These are phyloP conservation scores for Nadsonia commutata DNA, from an alignment of 1,139 yeast genomes.

Conservation along the genomic window DNA sequence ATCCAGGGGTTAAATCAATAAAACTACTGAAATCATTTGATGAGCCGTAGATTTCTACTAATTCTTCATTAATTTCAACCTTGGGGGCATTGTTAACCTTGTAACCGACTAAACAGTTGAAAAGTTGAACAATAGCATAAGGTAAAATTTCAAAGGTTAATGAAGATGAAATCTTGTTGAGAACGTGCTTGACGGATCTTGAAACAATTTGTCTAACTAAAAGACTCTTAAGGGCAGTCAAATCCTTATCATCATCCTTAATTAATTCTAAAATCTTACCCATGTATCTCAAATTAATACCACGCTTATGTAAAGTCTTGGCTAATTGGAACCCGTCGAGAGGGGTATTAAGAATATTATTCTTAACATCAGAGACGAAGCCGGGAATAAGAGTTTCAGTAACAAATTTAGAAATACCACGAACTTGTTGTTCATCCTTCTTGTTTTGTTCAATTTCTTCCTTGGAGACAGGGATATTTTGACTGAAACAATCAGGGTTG, in stretches of 20 bases:
- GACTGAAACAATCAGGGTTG: constrained; percentile 68
- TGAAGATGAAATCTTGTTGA: constrained; percentile 34
- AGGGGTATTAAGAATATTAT: constrained; percentile 44
- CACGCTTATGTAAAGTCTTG: constrained; percentile 53
- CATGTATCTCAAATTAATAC: constrained; percentile 81
- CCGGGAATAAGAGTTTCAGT: constrained; percentile 45
- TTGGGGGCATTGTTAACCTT: constrained; percentile 31
- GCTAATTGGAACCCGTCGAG: constrained; percentile 71
- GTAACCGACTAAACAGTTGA: constrained; percentile 49
- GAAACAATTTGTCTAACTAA: constrained; percentile 59
- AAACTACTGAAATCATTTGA: constrained; percentile 29
- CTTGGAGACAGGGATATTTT: constrained; percentile 22
- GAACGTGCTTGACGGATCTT: constrained; percentile 63
- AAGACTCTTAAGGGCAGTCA: constrained; percentile 31
- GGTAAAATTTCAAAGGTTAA: constrained; percentile 47
- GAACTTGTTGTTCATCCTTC: constrained; percentile 47
- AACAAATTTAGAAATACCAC: constrained; percentile 54
- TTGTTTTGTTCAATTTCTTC: constrained; percentile 28
- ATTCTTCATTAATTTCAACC: constrained; percentile 30
- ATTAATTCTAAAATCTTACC: constrained; percentile 29
- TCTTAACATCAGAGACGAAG: constrained; percentile 40
- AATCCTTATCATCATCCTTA: constrained; percentile 7
- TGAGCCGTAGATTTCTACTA: constrained; percentile 30
- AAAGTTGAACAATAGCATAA: constrained; percentile 50
- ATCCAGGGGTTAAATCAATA: constrained; percentile 30